Conservation (phyloP, 192 early-diverging fungal genomes). For the Podila epicladia region DNA sequence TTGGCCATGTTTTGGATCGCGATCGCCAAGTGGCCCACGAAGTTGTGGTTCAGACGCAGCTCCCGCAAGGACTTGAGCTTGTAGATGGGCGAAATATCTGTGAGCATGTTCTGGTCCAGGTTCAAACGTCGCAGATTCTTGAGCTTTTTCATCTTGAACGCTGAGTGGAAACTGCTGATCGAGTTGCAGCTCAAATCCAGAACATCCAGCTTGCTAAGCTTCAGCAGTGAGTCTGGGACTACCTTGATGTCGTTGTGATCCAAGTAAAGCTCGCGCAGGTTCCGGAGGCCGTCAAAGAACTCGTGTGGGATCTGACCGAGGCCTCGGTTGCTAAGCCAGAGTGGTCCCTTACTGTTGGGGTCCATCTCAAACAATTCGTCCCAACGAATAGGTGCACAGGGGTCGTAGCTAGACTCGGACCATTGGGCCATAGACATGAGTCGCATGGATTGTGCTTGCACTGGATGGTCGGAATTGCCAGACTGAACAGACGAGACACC, state of each 20-base stretch:
- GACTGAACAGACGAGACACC: constrained; percentile 20
- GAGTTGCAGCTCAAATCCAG: constrained; percentile 56
- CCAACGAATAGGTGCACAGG: constrained; percentile 47
- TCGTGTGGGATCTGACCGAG: constrained; percentile 52
- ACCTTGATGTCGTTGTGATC: constrained; percentile 56
- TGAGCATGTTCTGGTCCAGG: constrained; percentile 55
- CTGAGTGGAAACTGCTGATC: constrained; percentile 54
- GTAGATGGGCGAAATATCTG: constrained; percentile 50
- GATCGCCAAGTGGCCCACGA: constrained; percentile 35
- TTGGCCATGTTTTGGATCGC: constrained; percentile 50
- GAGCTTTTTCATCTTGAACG: constrained; percentile 52
- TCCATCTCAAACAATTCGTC: constrained; percentile 51
- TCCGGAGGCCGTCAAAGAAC: constrained; percentile 54
- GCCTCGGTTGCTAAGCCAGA: constrained; percentile 38
- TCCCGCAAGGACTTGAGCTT: constrained; percentile 55
- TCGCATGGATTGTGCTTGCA: not conserved
- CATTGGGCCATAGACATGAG: constrained; percentile 21
- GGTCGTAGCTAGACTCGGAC: constrained; percentile 49
- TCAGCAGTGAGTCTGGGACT: constrained; percentile 56
- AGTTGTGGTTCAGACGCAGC: constrained; percentile 52
- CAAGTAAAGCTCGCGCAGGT: constrained; percentile 54
- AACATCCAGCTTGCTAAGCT: constrained; percentile 53
- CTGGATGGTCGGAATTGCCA: not conserved
- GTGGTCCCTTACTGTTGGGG: constrained; percentile 48
- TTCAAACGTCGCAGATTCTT: constrained; percentile 52